A percentile compares a stretch with the other conserved stretches of the same genome.
Evolutionary conservation across 129 eudicot genomes (phyloP).

Genomic region (Helianthus annuus): HanXRQr2.0-SUNRISE NC_035441.2:85898239-85898738

Average conservation of each 20-base stretch:
- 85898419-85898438: not conserved
- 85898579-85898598: not conserved
- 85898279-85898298: constrained; percentile 41
- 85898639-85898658: not conserved
- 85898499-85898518: not conserved
- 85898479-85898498: not conserved
- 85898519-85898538: constrained; percentile 6
- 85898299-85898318: constrained; percentile 41
- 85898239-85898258: constrained; percentile 76
- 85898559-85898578: not conserved
- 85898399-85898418: constrained; percentile 3
- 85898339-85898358: constrained; percentile 85
- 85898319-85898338: constrained; percentile 73
- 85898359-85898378: constrained; percentile 82
- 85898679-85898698: not conserved
- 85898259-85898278: constrained; percentile 62
- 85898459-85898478: not conserved
- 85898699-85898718: constrained; percentile 65
- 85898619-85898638: not conserved
- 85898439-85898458: not conserved
- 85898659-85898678: not conserved
- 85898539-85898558: not conserved
- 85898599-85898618: not conserved
- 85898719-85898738: constrained; percentile 54
- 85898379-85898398: constrained; percentile 31